A percentile compares a stretch with the other conserved stretches of the same genome.
Evolutionary conservation across 805 yeast species (phyloP).

Genomic region (Diddensiella caesifluorescens): DNA sequence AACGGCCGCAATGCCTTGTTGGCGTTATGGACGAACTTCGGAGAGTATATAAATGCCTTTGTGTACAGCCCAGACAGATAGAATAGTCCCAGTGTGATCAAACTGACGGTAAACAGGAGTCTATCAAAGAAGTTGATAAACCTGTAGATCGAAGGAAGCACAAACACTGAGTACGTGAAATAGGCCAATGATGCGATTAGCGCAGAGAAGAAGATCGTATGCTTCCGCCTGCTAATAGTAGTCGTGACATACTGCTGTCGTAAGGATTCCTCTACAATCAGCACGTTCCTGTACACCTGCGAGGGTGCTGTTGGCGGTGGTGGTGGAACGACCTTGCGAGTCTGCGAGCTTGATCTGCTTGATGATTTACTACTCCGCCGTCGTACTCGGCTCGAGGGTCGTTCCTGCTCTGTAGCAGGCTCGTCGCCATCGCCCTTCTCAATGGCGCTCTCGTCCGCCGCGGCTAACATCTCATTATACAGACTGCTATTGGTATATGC

Average conservation of each 20-base stretch:
- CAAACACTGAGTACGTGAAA: conserved; percentile 30
- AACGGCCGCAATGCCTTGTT: conserved; percentile 85
- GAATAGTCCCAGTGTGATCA: conserved; percentile 68
- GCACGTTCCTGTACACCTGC: conserved; percentile 68
- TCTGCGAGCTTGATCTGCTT: neutral
- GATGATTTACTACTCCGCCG: conserved; percentile 9
- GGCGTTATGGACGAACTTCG: conserved; percentile 71
- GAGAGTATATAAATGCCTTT: conserved; percentile 75
- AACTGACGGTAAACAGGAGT: conserved; percentile 49
- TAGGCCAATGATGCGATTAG: conserved; percentile 26
- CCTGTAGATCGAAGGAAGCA: conserved; percentile 34
- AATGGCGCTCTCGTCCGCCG: neutral
- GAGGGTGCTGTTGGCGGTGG: conserved; percentile 28
- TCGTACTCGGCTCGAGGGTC: conserved; percentile 2
- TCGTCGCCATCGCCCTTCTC: neutral
- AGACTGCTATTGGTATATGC: too few species aligned
- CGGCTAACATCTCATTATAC: neutral
- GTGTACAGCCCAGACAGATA: conserved; percentile 86
- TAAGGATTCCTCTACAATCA: conserved; percentile 80
- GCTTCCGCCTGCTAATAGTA: conserved; percentile 56
- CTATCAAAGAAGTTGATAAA: conserved; percentile 32
- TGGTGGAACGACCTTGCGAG: neutral
- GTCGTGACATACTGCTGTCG: conserved; percentile 77
- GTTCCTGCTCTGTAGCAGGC: neutral
- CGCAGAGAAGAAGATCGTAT: conserved; percentile 44